phyloP scores from a whole-genome alignment of 495 filamentous ascomycete genomes.

The Endocarpon pusillum region DNA sequence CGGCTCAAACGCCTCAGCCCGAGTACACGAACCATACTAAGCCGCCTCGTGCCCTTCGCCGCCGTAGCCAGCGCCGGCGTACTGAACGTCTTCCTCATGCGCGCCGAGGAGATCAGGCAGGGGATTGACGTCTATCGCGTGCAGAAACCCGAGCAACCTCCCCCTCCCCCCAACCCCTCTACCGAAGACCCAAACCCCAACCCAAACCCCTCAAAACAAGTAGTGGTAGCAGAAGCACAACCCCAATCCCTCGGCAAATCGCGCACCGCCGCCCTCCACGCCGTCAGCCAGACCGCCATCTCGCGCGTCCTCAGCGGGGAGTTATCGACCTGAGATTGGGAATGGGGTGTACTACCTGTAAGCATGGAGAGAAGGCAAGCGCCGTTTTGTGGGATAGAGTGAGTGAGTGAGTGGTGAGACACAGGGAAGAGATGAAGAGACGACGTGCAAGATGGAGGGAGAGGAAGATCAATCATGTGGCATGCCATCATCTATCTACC shows the following conservation, averaged over 20 bases:
- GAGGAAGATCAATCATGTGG: too few relatives aligned
- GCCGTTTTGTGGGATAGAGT: too few relatives aligned
- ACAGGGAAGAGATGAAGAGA: too few relatives aligned
- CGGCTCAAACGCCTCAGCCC: conserved; percentile 63
- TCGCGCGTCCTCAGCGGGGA: conserved; percentile 80
- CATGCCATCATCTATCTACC: too few relatives aligned
- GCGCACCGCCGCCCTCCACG: conserved; percentile 68
- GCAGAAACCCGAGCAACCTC: too few relatives aligned
- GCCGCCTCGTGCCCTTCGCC: conserved; percentile 81
- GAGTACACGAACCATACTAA: conserved; percentile 52
- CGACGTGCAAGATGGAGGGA: too few relatives aligned
- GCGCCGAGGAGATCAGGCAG: conserved; percentile 78
- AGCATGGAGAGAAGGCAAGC: too few relatives aligned
- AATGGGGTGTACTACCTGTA: too few relatives aligned
- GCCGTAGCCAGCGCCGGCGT: conserved; percentile 81
- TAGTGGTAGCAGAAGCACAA: too few relatives aligned
- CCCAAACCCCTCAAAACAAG: conserved; percentile 45
- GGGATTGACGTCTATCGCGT: conserved; percentile 92
- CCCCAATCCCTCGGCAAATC: conserved; percentile 63
- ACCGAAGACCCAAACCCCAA: conserved; percentile 40
- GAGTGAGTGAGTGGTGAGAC: too few relatives aligned
- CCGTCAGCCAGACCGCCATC: conserved; percentile 81
- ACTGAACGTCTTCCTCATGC: conserved; percentile 94
- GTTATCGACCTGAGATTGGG: too few relatives aligned
- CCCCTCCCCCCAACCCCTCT: conserved; percentile 33